These are phyloP conservation scores for Rhodotorula sp. DNA, from an alignment of 1,284 basidiomycete genomes.

Conservation along the genomic window DNA sequence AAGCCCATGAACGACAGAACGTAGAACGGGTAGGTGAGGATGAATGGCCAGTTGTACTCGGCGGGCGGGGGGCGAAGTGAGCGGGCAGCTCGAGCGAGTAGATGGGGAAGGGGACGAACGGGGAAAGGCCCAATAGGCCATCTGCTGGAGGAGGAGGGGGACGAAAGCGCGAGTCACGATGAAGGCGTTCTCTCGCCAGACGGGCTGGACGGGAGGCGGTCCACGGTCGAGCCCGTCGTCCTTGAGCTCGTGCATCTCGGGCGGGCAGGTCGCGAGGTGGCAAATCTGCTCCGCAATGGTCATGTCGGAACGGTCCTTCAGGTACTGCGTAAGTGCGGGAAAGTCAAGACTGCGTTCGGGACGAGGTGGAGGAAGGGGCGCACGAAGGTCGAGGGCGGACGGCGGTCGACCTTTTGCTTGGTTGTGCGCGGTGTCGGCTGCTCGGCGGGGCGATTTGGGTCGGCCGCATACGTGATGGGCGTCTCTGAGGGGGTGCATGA, in stretches of 20 bases:
- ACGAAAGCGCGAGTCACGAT: slow-evolving; percentile 15
- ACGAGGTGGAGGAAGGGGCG: not conserved
- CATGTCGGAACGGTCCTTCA: slow-evolving; percentile 21
- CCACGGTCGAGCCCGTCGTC: slow-evolving; percentile 32
- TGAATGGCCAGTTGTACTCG: slow-evolving; percentile 28
- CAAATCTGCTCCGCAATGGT: slow-evolving; percentile 23
- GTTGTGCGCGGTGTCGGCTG: slow-evolving; percentile 12
- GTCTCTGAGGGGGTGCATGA: slow-evolving; percentile 7
- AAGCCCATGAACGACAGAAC: slow-evolving; percentile 12
- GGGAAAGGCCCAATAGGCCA: slow-evolving; percentile 9
- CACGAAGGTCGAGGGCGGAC: slow-evolving; percentile 27
- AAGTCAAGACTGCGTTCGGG: no score
- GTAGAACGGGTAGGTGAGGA: slow-evolving; percentile 27
- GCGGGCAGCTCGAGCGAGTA: no score
- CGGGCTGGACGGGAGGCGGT: slow-evolving; percentile 6
- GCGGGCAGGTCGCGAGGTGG: slow-evolving; percentile 27
- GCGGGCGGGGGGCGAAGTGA: not conserved
- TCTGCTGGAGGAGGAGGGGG: slow-evolving; percentile 19
- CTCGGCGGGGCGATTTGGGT: not conserved
- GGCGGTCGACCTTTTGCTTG: slow-evolving; percentile 27
- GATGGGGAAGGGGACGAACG: slow-evolving; percentile 1
- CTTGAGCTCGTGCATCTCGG: slow-evolving; percentile 28
- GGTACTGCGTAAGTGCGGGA: no score
- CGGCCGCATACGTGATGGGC: slow-evolving; percentile 25
- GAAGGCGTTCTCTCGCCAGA: slow-evolving; percentile 25